Base-by-base conservation (phyloP, 345 rosid species). In the Acer campestre region DNA sequence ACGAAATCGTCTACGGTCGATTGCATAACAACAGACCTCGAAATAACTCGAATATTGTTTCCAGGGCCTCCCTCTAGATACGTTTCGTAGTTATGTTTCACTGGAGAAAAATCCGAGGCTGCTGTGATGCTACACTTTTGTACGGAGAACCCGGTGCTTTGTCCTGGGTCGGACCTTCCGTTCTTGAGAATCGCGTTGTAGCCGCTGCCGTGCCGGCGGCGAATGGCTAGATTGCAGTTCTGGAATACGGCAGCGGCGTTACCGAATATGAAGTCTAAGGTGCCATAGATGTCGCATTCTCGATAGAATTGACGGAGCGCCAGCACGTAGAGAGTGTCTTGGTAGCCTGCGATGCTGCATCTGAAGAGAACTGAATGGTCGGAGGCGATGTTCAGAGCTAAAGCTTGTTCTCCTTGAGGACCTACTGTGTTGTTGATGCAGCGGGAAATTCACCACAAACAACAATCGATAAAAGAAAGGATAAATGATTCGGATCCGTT, bases 51-150 rank as follows among this genome's bases (percentile, higher is more conserved):
- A 91, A 78, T 90, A 91, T 56, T 59, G 38, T 59, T 83, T 90
- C 98, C 98, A 94, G 25, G 98, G 94, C 78, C 98, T 84, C 44
- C 98, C n/a, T n/a, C 97, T 0, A 94, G 82, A 63, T 89, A 94
- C 0, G 93, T 87, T 0, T 12, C 35, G 38, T 61, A 80, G 23
- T 12, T 82, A 73, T 78, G 80, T 66, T 76, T 88, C 9, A 85
- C 79, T 2, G 79, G 40, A 14, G 86, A 74, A 76, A 80, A 83
- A 12, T 85, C 95, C 0, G 80, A 38, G 65, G 80, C 75, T 0
- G 87, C 71, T 0, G 79, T 51, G 2, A 94, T 89, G 61, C 72
- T 78, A 67, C 97, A 93, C 7, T 70, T 83, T 35, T 93, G 97
- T 29, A 94, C 12, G 0, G 91, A 82, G 71, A 94, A 94, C 23